A percentile compares a stretch with the other conserved stretches of the same genome.
phyloP scores from a whole-genome alignment of 2,329 filamentous ascomycete species.

The Ilyonectria sp. region DNA sequence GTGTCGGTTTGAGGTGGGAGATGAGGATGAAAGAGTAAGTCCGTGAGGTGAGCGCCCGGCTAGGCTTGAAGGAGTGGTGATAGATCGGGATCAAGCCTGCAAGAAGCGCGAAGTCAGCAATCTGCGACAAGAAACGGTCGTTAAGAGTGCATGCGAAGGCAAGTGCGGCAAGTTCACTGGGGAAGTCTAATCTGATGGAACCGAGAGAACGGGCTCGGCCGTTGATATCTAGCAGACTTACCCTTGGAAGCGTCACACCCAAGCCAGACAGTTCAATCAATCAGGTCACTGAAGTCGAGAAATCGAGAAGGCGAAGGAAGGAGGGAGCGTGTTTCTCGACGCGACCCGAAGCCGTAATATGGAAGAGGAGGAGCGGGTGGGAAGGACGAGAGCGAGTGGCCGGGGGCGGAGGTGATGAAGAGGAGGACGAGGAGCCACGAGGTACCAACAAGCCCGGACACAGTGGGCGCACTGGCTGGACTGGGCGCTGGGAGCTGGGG shows the following conservation, averaged over 20 bases:
- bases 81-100: constrained; percentile 34
- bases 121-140: constrained; percentile 9
- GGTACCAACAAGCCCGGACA: constrained; percentile 24
- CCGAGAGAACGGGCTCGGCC: constrained; percentile 20
- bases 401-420: constrained; percentile 48
- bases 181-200: constrained; percentile 22
- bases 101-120: constrained; percentile 30
- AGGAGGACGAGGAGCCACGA: constrained; percentile 27
- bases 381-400: constrained; percentile 34
- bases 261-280: constrained; percentile 29
- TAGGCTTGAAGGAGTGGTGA: constrained; percentile 30
- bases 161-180: constrained; percentile 11
- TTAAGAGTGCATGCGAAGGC: constrained; percentile 25
- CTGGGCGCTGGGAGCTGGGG: background rate
- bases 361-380: constrained; percentile 31
- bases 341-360: constrained; percentile 41
- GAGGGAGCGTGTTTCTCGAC: constrained; percentile 37
- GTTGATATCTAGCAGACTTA: constrained; percentile 36
- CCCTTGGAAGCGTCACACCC: constrained; percentile 39
- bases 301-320: constrained; percentile 22
- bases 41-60: constrained; percentile 6
- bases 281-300: constrained; percentile 31
- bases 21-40: constrained; percentile 7
- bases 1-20: constrained; percentile 34
- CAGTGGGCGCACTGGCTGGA: constrained; percentile 26